Percentiles rank a stretch among this genome's conserved stretches.
phyloP scores from a whole-genome alignment of 1,284 basidiomycete genomes.

The Cryptococcus sp. region DNA sequence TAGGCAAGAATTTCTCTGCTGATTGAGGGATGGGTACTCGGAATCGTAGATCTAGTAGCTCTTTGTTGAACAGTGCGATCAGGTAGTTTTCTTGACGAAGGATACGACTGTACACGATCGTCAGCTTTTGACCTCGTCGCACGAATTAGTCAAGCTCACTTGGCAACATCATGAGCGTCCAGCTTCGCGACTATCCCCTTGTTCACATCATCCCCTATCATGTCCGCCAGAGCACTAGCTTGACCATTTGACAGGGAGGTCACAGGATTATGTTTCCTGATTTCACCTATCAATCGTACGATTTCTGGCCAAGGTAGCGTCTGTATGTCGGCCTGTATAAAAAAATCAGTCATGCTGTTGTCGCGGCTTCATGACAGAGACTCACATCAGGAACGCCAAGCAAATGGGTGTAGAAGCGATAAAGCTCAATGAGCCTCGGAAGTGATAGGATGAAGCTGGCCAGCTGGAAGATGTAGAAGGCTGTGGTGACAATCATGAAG shows the following conservation, averaged over 20 bases:
- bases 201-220: conserved; percentile 34
- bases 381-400: conserved; percentile 61
- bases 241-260: conserved; percentile 67
- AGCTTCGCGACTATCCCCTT: conserved; percentile 63
- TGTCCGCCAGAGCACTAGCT: conserved; percentile 51
- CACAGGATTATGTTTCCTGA: conserved; percentile 85
- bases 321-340: conserved; percentile 86
- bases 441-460: conserved; percentile 59
- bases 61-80: conserved; percentile 96
- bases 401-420: conserved; percentile 73
- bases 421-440: conserved; percentile 82
- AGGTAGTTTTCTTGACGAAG: conserved; percentile 98
- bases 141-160: conserved; percentile 52
- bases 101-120: conserved; percentile 63
- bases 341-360: conserved; percentile 55
- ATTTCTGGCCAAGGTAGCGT: conserved; percentile 96
- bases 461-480: conserved; percentile 71
- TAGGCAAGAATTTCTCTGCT: conserved; percentile 39
- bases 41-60: conserved; percentile 81
- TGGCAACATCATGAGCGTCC: conserved; percentile 77
- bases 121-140: not conserved
- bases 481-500: conserved; percentile 77
- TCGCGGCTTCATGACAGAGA: not conserved
- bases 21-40: conserved; percentile 65
- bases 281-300: conserved; percentile 81